Evolutionary conservation across 257 asterid species (phyloP).

Genomic region (Echium plantagineum): DNA sequence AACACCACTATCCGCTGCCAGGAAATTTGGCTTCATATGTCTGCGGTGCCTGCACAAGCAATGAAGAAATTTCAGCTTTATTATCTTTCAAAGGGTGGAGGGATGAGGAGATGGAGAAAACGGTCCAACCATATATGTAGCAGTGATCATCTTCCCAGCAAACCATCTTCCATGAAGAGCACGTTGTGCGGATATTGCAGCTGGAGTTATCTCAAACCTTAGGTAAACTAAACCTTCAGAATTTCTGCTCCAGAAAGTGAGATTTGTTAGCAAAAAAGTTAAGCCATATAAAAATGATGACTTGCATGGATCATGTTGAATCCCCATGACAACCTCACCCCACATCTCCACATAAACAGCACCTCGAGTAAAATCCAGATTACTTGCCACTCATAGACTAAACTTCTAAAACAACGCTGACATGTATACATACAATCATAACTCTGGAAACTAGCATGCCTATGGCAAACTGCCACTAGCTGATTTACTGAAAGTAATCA

Average conservation of each 20-base stretch:
- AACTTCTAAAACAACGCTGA: too few species aligned
- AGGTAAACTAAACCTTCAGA: slow-evolving; percentile 56
- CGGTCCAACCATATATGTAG: slow-evolving; percentile 46
- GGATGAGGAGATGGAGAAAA: background rate
- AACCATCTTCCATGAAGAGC: slow-evolving; percentile 80
- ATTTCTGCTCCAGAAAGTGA: slow-evolving; percentile 26
- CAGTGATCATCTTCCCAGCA: slow-evolving; percentile 72
- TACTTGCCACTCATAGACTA: too few species aligned
- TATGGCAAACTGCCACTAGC: too few species aligned
- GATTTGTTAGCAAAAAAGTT: background rate
- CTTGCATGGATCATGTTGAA: too few species aligned
- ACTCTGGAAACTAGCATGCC: too few species aligned
- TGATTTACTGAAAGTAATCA: too few species aligned
- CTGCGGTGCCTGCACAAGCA: slow-evolving; percentile 27
- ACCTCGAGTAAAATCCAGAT: too few species aligned
- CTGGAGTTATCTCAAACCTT: slow-evolving; percentile 38
- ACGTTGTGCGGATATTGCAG: slow-evolving; percentile 49
- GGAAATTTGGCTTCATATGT: slow-evolving; percentile 45
- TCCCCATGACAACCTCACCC: too few species aligned
- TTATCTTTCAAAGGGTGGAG: background rate
- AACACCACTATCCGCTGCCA: slow-evolving; percentile 21
- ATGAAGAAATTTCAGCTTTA: background rate
- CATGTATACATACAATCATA: too few species aligned
- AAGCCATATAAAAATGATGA: too few species aligned
- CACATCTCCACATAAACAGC: too few species aligned